phyloP scores from a whole-genome alignment of 2,329 filamentous ascomycete genomes.

The Phialophora tarda region DNA sequence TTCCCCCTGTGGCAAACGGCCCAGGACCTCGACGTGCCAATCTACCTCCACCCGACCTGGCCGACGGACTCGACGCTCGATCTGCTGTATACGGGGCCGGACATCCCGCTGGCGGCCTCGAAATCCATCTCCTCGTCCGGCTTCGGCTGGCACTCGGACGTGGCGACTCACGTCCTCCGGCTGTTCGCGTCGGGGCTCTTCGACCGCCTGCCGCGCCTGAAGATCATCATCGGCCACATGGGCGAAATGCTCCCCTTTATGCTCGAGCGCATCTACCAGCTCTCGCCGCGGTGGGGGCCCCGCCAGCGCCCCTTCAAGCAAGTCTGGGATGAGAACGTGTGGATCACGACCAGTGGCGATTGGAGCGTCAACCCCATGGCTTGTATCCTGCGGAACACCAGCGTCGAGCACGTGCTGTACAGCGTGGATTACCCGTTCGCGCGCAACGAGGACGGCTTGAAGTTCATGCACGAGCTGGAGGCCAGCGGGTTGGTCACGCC shows the following conservation, averaged over 20 bases:
- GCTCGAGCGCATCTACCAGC: slow-evolving; percentile 44
- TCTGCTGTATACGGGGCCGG: slow-evolving; percentile 47
- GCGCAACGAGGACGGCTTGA: slow-evolving; percentile 55
- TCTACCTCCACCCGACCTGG: slow-evolving; percentile 60
- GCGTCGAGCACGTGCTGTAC: slow-evolving; percentile 58
- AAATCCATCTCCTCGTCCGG: slow-evolving; percentile 26
- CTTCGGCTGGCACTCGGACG: slow-evolving; percentile 48
- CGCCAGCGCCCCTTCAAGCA: slow-evolving; percentile 49
- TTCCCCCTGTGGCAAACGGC: slow-evolving; percentile 51
- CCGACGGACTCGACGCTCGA: slow-evolving; percentile 47
- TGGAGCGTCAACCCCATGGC: slow-evolving; percentile 58
- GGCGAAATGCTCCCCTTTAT: slow-evolving; percentile 62
- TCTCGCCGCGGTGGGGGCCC: slow-evolving; percentile 30
- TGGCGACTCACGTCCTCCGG: slow-evolving; percentile 46
- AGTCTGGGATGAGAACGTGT: slow-evolving; percentile 63
- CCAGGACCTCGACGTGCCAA: slow-evolving; percentile 55
- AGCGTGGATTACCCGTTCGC: slow-evolving; percentile 65
- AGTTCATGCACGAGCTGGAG: slow-evolving; percentile 57
- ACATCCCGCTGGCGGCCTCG: slow-evolving; percentile 16
- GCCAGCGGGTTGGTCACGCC: slow-evolving; percentile 56
- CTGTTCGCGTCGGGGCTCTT: slow-evolving; percentile 62
- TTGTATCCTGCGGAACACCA: slow-evolving; percentile 44
- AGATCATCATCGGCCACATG: slow-evolving; percentile 62
- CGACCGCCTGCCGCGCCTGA: slow-evolving; percentile 59
- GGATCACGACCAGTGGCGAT: slow-evolving; percentile 63